Evolutionary conservation across 2,329 filamentous ascomycete genomes (phyloP).

Genomic region (Neospermospora avenae): DNA sequence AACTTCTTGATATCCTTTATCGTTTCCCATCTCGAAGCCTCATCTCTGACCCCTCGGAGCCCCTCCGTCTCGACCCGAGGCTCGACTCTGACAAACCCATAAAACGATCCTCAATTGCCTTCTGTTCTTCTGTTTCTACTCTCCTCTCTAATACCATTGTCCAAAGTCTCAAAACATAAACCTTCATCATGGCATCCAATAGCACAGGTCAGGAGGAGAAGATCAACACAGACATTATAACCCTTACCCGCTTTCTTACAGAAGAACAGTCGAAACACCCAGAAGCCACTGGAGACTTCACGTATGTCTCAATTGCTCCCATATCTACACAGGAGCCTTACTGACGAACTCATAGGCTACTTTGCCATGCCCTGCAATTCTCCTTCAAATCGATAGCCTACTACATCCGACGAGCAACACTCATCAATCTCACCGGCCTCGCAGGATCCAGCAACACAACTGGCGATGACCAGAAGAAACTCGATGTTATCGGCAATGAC

Average conservation of each 20-base stretch:
- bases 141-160: not conserved
- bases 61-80: constrained; percentile 32
- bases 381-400: constrained; percentile 99
- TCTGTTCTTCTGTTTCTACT: constrained; percentile 5
- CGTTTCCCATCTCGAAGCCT: not conserved
- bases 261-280: constrained; percentile 93
- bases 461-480: constrained; percentile 98
- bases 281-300: constrained; percentile 97
- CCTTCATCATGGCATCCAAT: constrained; percentile 27
- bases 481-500: constrained; percentile 98
- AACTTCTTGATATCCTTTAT: not conserved
- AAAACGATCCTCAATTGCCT: constrained; percentile 17
- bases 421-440: constrained; percentile 93
- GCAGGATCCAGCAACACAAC: constrained; percentile 94
- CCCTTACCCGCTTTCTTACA: constrained; percentile 90
- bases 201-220: constrained; percentile 54
- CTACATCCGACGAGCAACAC: constrained; percentile 93
- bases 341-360: constrained; percentile 55
- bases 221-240: constrained; percentile 95
- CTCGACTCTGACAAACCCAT: constrained; percentile 17
- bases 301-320: constrained; percentile 54
- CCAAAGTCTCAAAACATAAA: constrained; percentile 7
- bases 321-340: constrained; percentile 13
- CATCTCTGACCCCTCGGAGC: constrained; percentile 14
- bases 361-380: constrained; percentile 97